phyloP scores from a whole-genome alignment of 2,329 filamentous ascomycete species.

The Exophiala phaeomuriformis region DNA sequence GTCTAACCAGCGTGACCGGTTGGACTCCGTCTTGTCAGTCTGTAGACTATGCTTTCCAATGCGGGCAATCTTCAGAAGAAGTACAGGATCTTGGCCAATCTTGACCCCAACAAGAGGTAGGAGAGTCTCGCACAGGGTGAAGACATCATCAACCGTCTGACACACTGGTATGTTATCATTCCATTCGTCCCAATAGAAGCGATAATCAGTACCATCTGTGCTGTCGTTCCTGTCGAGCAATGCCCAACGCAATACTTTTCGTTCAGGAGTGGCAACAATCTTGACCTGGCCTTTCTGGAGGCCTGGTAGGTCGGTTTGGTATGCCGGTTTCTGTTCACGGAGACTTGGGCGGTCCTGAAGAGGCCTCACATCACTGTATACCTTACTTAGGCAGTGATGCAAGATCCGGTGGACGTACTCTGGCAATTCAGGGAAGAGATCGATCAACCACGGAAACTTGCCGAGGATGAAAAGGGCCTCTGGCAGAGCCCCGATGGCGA shows the following conservation, averaged over 20 bases:
- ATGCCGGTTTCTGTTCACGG: conserved; percentile 45
- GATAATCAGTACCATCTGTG: conserved; percentile 67
- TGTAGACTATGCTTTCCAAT: conserved; percentile 72
- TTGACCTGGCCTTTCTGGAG: conserved; percentile 63
- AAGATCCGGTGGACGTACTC: conserved; percentile 78
- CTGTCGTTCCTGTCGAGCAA: conserved; percentile 70
- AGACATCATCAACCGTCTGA: conserved; percentile 82
- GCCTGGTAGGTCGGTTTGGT: conserved; percentile 57
- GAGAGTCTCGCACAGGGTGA: conserved; percentile 75
- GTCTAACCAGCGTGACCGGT: conserved; percentile 73
- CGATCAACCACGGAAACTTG: conserved; percentile 84
- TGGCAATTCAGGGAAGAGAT: conserved; percentile 73
- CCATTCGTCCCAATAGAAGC: conserved; percentile 98
- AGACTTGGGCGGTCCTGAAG: conserved; percentile 37
- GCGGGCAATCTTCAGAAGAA: conserved; percentile 74
- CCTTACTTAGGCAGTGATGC: conserved; percentile 70
- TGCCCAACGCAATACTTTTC: conserved; percentile 72
- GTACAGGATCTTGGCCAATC: conserved; percentile 72
- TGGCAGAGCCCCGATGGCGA: conserved; percentile 85
- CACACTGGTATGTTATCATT: conserved; percentile 86
- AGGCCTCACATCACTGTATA: conserved; percentile 53
- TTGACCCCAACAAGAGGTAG: conserved; percentile 80
- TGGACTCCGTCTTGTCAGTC: conserved; percentile 62
- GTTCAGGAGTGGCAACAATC: conserved; percentile 52
- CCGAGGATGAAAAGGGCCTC: conserved; percentile 90